Evolutionary conservation across 2,329 filamentous ascomycete species (phyloP).

Genomic region (Hypoxylon sp.): DNA sequence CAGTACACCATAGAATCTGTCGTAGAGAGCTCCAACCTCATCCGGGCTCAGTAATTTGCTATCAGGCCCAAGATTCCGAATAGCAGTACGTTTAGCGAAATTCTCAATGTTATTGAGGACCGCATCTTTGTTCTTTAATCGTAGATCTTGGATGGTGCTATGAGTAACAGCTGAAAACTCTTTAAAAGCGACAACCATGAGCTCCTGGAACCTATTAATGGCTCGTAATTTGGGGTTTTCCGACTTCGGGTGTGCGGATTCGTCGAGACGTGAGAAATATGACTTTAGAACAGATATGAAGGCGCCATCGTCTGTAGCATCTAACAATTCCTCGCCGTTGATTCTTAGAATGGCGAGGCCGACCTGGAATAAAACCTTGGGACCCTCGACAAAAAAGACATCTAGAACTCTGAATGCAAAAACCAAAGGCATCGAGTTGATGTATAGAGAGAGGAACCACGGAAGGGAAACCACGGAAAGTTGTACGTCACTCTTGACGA

Average conservation of each 20-base stretch:
- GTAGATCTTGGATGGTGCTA: conserved; percentile 87
- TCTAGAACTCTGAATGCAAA: conserved; percentile 97
- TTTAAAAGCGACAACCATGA: conserved; percentile 99
- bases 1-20: conserved; percentile 90
- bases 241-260: conserved; percentile 94
- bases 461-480: conserved; percentile 96
- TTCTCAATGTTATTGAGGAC: conserved; percentile 97
- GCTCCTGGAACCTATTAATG: conserved; percentile 95
- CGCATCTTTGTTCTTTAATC: conserved; percentile 91
- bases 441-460: conserved; percentile 98
- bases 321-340: conserved; percentile 94
- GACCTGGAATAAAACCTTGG: conserved; percentile 97
- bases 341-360: conserved; percentile 96
- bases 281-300: conserved; percentile 97
- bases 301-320: conserved; percentile 92
- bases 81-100: conserved; percentile 96
- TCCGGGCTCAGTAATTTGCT: conserved; percentile 90
- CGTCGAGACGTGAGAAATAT: conserved; percentile 93
- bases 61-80: conserved; percentile 93
- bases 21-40: conserved; percentile 91
- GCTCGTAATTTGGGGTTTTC: conserved; percentile 95
- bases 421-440: conserved; percentile 99
- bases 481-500: conserved; percentile 97
- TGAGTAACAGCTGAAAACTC: conserved; percentile 98
- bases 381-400: conserved; percentile 97